Base-by-base conservation (phyloP, 768 basidiomycete species). In the Leccinellum albellum region DNA sequence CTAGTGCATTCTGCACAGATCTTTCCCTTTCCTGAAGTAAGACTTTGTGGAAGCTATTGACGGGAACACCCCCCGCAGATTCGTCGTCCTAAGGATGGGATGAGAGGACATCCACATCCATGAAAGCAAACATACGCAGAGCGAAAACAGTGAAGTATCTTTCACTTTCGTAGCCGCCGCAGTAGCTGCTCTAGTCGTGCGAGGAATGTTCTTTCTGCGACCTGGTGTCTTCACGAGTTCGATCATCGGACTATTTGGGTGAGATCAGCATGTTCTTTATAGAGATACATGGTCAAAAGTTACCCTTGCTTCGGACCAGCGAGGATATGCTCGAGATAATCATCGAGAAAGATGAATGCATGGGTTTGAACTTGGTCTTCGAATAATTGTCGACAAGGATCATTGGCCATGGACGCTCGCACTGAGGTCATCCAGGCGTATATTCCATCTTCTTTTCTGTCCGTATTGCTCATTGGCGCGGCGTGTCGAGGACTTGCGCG, bases 181-280 rank as follows among this genome's bases (percentile, higher is more conserved):
- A 12, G 69, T 60, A 24, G 68, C 73, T n/a, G 76, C 67, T 61
- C 82, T 82, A 17, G 79, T 75, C 61, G 79, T 82, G 62, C 78
- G 82, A 4, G 75, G 73, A 14, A 78, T 70, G 49, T 76, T 78
- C 72, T 82, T 89, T 70, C 82, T 89, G 45, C 89, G 82, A 29
- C 88, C 85, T 14, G 91, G 91, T 1, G 91, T 93, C 73, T 93
- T 93, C 3, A 93, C 83, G 17, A 93, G 79, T 53, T 92, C 89
- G 42, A 90, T 85, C 15, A 92, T 79, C 8, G 84, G 81, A 48
- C 90, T 91, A 60, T 15, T 40, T 0, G 14, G 13, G 44, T 20
- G 53, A 23, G 54, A 63, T 21, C 15, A 50, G 50, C 26, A 32
- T 10, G 28, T 26, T 20, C 32, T 7, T 29, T 2, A 28, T 46